These are phyloP conservation scores for Sordaria brevicollis DNA, from an alignment of 495 filamentous ascomycete species.

Conservation along the genomic window DNA sequence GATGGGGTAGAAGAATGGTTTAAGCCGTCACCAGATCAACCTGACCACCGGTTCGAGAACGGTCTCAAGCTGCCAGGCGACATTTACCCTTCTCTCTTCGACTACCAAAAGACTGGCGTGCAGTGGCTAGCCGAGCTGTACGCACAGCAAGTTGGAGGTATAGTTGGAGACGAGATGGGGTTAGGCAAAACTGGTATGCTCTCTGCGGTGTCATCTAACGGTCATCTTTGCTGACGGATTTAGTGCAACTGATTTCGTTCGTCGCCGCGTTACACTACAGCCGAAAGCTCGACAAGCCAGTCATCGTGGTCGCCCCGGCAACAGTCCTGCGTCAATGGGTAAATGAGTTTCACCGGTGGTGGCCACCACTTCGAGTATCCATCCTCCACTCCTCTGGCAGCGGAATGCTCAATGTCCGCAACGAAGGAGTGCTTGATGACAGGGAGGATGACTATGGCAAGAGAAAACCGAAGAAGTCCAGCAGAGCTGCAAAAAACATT, in stretches of 20 bases:
- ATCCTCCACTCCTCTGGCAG: conserved; percentile 93
- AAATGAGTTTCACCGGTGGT: conserved; percentile 96
- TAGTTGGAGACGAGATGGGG: conserved; percentile 97
- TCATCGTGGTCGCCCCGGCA: conserved; percentile 83
- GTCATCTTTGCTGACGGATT: neutral
- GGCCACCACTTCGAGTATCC: conserved; percentile 87
- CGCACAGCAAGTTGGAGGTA: conserved; percentile 79
- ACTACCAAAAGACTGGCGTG: conserved; percentile 91
- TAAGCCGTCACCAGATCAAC: conserved; percentile 68
- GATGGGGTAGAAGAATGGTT: conserved; percentile 66
- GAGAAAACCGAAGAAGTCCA: conserved; percentile 29
- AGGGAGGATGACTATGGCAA: conserved; percentile 39
- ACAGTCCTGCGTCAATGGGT: conserved; percentile 97
- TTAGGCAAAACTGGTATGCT: conserved; percentile 66
- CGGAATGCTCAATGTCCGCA: conserved; percentile 77
- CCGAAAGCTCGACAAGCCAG: conserved; percentile 67
- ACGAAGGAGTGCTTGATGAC: conserved; percentile 63
- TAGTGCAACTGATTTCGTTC: conserved; percentile 80
- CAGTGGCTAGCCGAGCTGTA: conserved; percentile 97
- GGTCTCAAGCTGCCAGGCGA: conserved; percentile 80
- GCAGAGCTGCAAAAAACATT: conserved; percentile 60
- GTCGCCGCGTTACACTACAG: conserved; percentile 86
- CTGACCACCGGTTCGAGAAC: conserved; percentile 61
- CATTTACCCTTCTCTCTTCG: conserved; percentile 79
- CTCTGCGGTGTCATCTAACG: neutral